A percentile compares a stretch with the other conserved stretches of the same genome.
phyloP scores from a whole-genome alignment of 2,329 filamentous ascomycete genomes.

The Botryotinia globosa region DNA sequence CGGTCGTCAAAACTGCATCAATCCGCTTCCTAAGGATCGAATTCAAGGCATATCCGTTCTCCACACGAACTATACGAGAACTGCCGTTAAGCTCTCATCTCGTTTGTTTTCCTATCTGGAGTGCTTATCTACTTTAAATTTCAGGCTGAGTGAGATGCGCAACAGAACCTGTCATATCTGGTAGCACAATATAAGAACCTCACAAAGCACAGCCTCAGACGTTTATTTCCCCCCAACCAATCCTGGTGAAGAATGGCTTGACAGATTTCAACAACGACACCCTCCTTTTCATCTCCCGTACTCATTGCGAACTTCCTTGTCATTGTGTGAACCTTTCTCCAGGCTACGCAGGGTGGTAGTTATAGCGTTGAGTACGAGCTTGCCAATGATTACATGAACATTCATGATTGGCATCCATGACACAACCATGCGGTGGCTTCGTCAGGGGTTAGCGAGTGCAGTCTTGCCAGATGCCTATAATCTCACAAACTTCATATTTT shows the following conservation, averaged over 20 bases:
- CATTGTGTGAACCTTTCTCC: neutral
- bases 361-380: neutral
- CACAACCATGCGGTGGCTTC: neutral
- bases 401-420: neutral
- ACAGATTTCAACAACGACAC: neutral
- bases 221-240: neutral
- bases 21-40: neutral
- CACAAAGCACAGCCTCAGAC: constrained; percentile 4
- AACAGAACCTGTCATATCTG: neutral
- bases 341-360: neutral
- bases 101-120: constrained; percentile 7
- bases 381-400: neutral
- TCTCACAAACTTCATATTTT: neutral
- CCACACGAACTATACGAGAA: constrained; percentile 13
- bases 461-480: neutral
- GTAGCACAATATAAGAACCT: neutral
- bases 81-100: neutral
- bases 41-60: neutral
- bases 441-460: neutral
- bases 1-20: neutral
- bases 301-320: neutral
- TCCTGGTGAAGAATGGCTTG: neutral
- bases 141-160: constrained; percentile 9
- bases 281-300: neutral
- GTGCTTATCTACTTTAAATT: neutral